Base-by-base conservation (phyloP, 2,329 filamentous ascomycete species). In the Chlorencoelia australis region DNA sequence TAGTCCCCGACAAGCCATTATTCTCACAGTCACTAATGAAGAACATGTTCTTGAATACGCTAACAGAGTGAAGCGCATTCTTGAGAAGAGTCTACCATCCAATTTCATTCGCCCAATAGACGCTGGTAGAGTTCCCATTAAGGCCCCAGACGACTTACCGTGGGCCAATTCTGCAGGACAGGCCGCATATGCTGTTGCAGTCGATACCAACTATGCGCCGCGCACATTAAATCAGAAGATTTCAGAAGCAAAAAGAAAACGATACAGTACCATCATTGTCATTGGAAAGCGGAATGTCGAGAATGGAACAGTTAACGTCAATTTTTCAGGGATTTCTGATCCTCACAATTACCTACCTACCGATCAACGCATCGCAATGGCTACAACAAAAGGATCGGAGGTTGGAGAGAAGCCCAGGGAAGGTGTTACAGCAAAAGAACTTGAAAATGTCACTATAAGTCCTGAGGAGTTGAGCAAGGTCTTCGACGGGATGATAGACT, bases 1-100 rank as follows among this genome's bases (percentile, higher is more conserved):
- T 7, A 88, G 82, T 37, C 86, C 86, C 1, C 73, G 77, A 5
- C 87, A 91, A 53, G 79, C 75, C 27, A 74, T 81, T 30, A 71
- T 94, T 38, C 59, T 91, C 20, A 82, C 82, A 0, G 69, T 89
- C 35, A 86, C 82, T 50, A 68, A 77, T 32, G 69, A 67, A 3
- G 20, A 44, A 18, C 20, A 40, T n/a, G 42, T 54, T 18, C 36
- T 57, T 7, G 41, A 48, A 6, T 56, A 44, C 33, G 55, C 54
- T 6, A 26, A 46, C 6, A 21, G 41, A 18, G 42, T 45, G 26
- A 39, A 43, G 26, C 28, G 34, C n/a, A 29, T 15, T 13, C 22
- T 48, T 4, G 37, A 37, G n/a, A 10, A 21, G 19, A 26, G 13
- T 27, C 20, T 7, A 7, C 15, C 21, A 18, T 7, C 19, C 5